Percentiles rank a stretch among this genome's conserved stretches.
Evolutionary conservation across 805 yeast genomes (phyloP).

Genomic region (Tetrapisispora arboricola): DNA sequence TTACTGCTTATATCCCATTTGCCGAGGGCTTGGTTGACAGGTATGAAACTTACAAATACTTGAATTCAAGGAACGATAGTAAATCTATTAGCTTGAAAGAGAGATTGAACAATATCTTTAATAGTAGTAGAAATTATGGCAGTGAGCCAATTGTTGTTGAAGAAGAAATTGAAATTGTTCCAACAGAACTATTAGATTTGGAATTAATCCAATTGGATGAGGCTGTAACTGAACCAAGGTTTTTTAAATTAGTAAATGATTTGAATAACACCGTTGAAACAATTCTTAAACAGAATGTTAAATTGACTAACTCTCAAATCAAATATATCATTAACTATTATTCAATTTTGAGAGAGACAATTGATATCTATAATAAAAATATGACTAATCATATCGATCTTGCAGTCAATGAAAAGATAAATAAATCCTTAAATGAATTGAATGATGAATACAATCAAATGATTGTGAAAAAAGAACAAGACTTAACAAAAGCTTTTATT

Average conservation of each 20-base stretch:
- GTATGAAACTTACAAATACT: conserved; percentile 25
- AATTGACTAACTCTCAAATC: conserved; percentile 16
- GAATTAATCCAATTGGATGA: conserved; percentile 1
- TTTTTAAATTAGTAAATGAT: conserved; percentile 15
- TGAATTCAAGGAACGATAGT: not conserved
- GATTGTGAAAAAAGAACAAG: conserved; percentile 37
- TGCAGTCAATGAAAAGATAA: conserved; percentile 10
- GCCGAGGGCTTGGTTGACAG: conserved; percentile 45
- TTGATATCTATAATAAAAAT: conserved; percentile 10
- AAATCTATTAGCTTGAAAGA: not conserved
- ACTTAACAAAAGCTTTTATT: conserved; percentile 48
- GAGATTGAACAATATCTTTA: not conserved
- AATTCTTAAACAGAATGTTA: conserved; percentile 29
- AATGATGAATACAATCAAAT: conserved; percentile 17
- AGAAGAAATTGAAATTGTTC: not conserved
- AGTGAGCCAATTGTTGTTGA: too few species aligned
- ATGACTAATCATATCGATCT: conserved; percentile 10
- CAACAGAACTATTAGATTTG: not conserved
- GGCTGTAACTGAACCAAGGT: conserved; percentile 6
- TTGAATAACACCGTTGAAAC: conserved; percentile 28
- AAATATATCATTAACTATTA: conserved; percentile 10
- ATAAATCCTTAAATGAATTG: conserved; percentile 12
- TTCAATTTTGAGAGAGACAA: conserved; percentile 7
- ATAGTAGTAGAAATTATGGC: too few species aligned
- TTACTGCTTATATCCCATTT: conserved; percentile 54